Conservation (phyloP, 192 early-diverging fungal genomes). For the Entomortierella parvispora region DNA sequence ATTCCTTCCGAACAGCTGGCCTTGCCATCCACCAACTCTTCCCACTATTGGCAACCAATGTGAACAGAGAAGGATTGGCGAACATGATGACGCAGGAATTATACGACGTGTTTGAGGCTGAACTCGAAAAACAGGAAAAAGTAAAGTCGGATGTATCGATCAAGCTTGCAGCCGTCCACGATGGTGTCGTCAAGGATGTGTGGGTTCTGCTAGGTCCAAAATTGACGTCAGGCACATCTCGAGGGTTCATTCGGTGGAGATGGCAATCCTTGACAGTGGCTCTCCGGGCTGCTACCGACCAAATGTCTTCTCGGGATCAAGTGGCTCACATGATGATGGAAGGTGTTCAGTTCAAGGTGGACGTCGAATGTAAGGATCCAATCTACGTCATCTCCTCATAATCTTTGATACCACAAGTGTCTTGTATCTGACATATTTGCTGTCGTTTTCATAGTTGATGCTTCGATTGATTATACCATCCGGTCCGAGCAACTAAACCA, state of each 20-base stretch:
- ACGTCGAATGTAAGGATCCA: slow-evolving; percentile 47
- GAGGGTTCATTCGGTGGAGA: slow-evolving; percentile 47
- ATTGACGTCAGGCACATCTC: slow-evolving; percentile 33
- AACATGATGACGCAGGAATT: slow-evolving; percentile 54
- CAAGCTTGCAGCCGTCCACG: slow-evolving; percentile 56
- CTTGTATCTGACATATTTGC: background rate
- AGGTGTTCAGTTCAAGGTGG: slow-evolving; percentile 59
- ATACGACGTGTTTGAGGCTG: slow-evolving; percentile 41
- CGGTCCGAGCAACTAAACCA: slow-evolving; percentile 13
- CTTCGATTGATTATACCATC: slow-evolving; percentile 41
- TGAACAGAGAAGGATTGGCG: slow-evolving; percentile 8
- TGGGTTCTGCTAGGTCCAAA: slow-evolving; percentile 57
- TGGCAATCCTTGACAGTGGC: slow-evolving; percentile 41
- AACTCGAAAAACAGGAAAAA: slow-evolving; percentile 27
- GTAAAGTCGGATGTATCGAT: slow-evolving; percentile 47
- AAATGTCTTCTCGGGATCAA: slow-evolving; percentile 53
- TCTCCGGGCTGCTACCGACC: slow-evolving; percentile 35
- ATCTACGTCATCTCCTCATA: background rate
- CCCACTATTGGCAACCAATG: slow-evolving; percentile 23
- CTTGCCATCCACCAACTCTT: slow-evolving; percentile 36
- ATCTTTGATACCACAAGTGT: background rate
- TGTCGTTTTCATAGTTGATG: slow-evolving; percentile 22
- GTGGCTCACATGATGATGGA: slow-evolving; percentile 57
- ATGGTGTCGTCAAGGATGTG: slow-evolving; percentile 57
- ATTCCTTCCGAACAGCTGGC: slow-evolving; percentile 13